Evolutionary conservation across 2,329 filamentous ascomycete genomes (phyloP), one percentile per base, ranked within the genome.

Genomic region (Colletotrichum musae): DNA sequence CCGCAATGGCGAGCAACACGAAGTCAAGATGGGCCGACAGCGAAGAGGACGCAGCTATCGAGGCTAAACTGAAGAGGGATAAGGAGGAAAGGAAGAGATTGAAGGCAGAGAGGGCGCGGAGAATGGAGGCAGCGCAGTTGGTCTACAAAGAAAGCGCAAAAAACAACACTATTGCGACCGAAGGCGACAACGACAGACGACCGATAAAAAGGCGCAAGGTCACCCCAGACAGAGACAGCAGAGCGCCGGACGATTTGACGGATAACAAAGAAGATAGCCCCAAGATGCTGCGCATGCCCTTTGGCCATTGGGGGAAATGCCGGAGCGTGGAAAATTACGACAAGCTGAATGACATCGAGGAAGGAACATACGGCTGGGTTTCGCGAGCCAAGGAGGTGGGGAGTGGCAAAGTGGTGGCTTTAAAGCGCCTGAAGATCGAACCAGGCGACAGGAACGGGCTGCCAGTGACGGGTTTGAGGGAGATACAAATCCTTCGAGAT

Each of bases 321-420:
- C 87, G 93, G 70, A 93, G 93, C 77, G 92, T 97, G 28, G 92
- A 95, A 76, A 92, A 94, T 77, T 99, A 95, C 82, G 93, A 98
- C 76, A 93, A 93, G 74, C 86, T 99, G 66, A 99, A 99, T 80
- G 93, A 96, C 78, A 99, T 99, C 75, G 96, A 98, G 80, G 96
- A 99, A 83, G 96, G 96, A 43, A 94, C 94, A 9, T 99, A 99
- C 80, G 96, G 96, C 53, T 95, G 92, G 88, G 96, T 99, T 5
- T 95, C 95, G 63, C 88, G 96, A 67, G 96, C 94, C 13, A 91
- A 87, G 71, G 92, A 97, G 75, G 85, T 87, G 39, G 83, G 85
- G 4, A 95, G 93, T 0, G 93, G 93, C 41, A 88, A 92, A 66
- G 87, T 99, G 6, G 95, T 98, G 21, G 96, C 96, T 15, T 84